Evolutionary conservation across 1,284 basidiomycete species (phyloP).

Genomic region (Malassezia vespertilionis): DNA sequence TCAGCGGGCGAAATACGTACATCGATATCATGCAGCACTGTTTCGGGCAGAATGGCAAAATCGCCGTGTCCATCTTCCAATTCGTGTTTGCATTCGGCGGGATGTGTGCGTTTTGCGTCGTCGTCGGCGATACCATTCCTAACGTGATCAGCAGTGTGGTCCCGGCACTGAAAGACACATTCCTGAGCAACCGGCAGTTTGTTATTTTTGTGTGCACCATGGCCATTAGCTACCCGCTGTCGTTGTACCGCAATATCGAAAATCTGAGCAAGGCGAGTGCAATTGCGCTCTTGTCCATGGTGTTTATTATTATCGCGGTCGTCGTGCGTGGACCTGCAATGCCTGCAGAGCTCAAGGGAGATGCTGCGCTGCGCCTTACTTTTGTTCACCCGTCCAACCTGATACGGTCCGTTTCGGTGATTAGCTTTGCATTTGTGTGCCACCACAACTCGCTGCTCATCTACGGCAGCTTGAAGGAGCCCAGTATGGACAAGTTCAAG

Average conservation of each 20-base stretch:
- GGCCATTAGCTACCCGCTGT: conserved; percentile 70
- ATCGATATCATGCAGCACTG: conserved; percentile 93
- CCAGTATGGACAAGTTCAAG: conserved; percentile 86
- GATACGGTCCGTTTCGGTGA: conserved; percentile 42
- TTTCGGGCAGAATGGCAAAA: conserved; percentile 60
- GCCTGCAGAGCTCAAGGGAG: conserved; percentile 66
- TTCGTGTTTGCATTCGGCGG: conserved; percentile 95
- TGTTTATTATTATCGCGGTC: conserved; percentile 80
- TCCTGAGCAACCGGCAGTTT: conserved; percentile 76
- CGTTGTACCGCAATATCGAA: conserved; percentile 90
- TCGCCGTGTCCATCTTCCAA: conserved; percentile 91
- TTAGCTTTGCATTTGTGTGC: conserved; percentile 47
- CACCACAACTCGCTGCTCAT: conserved; percentile 53
- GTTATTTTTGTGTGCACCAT: conserved; percentile 55
- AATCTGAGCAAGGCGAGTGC: conserved; percentile 86
- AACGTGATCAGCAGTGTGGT: conserved; percentile 76
- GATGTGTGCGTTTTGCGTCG: conserved; percentile 50
- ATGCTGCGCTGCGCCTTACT: conserved; percentile 64
- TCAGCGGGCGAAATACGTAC: conserved; percentile 82
- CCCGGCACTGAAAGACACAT: conserved; percentile 63
- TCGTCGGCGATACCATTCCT: conserved; percentile 80
- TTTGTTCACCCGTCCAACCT: conserved; percentile 63
- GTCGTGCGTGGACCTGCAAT: conserved; percentile 73
- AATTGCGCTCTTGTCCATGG: conserved; percentile 68
- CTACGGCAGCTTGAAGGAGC: conserved; percentile 81